These are phyloP conservation scores for Eucommia ulmoides DNA, from an alignment of 257 asterid species.

Conservation along the genomic window DNA sequence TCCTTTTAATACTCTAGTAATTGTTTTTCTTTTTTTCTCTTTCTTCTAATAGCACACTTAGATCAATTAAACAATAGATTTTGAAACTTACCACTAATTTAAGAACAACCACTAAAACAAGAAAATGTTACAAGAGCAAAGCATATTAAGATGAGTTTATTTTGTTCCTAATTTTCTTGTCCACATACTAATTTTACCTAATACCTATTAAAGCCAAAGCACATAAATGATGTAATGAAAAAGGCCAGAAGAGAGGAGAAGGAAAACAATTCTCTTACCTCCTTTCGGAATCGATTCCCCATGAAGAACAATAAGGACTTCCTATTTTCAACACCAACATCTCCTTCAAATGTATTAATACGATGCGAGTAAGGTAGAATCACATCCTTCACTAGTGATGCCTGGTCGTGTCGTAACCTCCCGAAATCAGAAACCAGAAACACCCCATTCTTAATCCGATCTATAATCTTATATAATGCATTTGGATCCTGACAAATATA, in stretches of 20 bases:
- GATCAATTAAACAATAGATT: no score
- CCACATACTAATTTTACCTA: neutral
- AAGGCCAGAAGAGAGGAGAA: no score
- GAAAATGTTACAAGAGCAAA: no score
- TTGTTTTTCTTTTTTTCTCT: no score
- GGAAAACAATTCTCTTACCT: no score
- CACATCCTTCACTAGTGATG: constrained; percentile 89
- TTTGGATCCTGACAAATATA: constrained; percentile 97
- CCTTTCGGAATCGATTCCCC: constrained; percentile 94
- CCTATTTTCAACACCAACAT: constrained; percentile 58
- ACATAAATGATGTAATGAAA: neutral
- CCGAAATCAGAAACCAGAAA: constrained; percentile 96
- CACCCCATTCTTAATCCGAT: constrained; percentile 78
- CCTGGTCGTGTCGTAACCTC: constrained; percentile 69
- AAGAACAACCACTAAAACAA: no score
- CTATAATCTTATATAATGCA: constrained; percentile 78
- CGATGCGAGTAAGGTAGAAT: constrained; percentile 86
- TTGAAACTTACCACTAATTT: no score
- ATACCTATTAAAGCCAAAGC: neutral
- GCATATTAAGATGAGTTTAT: no score
- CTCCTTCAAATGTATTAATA: constrained; percentile 74
- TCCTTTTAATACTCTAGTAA: no score
- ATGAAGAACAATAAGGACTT: constrained; percentile 79
- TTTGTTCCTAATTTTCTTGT: no score
- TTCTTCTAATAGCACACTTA: no score